These are phyloP conservation scores for Albugo candida DNA, from an alignment of 352 stramenopile species.

Conservation along the genomic window DNA sequence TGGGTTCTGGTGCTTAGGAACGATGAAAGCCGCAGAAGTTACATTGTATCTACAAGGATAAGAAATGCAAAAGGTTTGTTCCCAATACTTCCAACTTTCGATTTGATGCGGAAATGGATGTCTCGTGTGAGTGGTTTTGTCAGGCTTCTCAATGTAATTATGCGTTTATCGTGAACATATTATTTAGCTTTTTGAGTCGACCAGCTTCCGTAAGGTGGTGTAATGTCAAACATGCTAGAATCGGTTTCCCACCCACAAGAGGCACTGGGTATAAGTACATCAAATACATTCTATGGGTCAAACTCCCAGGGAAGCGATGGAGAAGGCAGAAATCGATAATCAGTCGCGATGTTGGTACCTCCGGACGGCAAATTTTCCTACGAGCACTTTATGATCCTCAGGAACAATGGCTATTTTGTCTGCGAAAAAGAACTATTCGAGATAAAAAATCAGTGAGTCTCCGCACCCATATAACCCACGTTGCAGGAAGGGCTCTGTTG, in stretches of 20 bases:
- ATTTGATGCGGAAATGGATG: conserved; percentile 3
- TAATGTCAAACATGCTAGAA: conserved; percentile 14
- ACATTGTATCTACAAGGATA: background rate
- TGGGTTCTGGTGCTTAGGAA: background rate
- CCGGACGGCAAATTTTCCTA: conserved; percentile 14
- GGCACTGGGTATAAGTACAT: conserved; percentile 7
- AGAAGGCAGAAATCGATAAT: conserved; percentile 5
- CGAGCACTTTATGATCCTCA: conserved; percentile 14
- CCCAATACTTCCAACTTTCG: conserved; percentile 10
- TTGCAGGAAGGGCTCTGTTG: too few species aligned
- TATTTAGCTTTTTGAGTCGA: conserved; percentile 10
- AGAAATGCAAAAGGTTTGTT: conserved; percentile 1
- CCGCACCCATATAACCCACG: too few species aligned
- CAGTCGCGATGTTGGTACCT: conserved; percentile 9
- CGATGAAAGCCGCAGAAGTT: background rate
- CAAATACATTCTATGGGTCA: conserved; percentile 17
- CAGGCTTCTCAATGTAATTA: conserved; percentile 1
- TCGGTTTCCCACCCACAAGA: conserved; percentile 13
- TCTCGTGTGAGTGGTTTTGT: conserved; percentile 2
- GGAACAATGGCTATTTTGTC: conserved; percentile 14
- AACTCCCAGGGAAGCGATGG: conserved; percentile 17
- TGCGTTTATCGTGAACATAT: conserved; percentile 16
- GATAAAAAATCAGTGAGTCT: too few species aligned
- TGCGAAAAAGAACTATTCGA: too few species aligned
- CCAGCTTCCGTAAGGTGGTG: conserved; percentile 11